Percentiles rank a stretch among this genome's conserved stretches.
Conservation (phyloP, 2,329 filamentous ascomycete species). For the Ceratocystis lukuohia region DNA sequence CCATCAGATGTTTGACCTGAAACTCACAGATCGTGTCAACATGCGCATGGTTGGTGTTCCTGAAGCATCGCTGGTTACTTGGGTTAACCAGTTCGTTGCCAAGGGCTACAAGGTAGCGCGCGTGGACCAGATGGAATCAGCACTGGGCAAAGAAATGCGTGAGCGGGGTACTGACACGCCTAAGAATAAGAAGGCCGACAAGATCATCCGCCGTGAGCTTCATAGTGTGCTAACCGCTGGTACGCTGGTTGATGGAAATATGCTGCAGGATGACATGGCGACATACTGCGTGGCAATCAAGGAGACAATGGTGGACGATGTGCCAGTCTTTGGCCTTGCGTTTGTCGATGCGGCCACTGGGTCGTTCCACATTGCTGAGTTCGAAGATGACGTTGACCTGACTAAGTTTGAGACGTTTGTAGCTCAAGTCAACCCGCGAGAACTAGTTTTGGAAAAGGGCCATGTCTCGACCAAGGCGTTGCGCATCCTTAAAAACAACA, state of each 20-base stretch:
- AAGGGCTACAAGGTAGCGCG: slow-evolving; percentile 96
- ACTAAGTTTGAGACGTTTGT: slow-evolving; percentile 97
- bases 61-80: slow-evolving; percentile 86
- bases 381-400: slow-evolving; percentile 79
- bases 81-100: slow-evolving; percentile 96
- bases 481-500: slow-evolving; percentile 93
- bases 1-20: slow-evolving; percentile 92
- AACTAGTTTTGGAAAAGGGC: slow-evolving; percentile 79
- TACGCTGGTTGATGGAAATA: slow-evolving; percentile 85
- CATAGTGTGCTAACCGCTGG: slow-evolving; percentile 83
- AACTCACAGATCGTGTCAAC: slow-evolving; percentile 94
- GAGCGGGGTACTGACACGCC: slow-evolving; percentile 56
- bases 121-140: slow-evolving; percentile 94
- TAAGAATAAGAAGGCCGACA: slow-evolving; percentile 63
- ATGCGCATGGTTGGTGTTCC: slow-evolving; percentile 99
- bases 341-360: slow-evolving; percentile 95
- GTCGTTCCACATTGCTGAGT: slow-evolving; percentile 86
- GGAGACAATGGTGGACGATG: slow-evolving; percentile 56
- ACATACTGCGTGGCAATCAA: slow-evolving; percentile 95
- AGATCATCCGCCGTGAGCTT: slow-evolving; percentile 83
- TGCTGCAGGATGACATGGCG: slow-evolving; percentile 96
- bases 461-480: slow-evolving; percentile 75
- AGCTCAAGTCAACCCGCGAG: slow-evolving; percentile 78
- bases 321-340: slow-evolving; percentile 76
- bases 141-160: slow-evolving; percentile 95